Evolutionary conservation across 495 filamentous ascomycete genomes (phyloP).

Genomic region (Lepraria neglecta): DNA sequence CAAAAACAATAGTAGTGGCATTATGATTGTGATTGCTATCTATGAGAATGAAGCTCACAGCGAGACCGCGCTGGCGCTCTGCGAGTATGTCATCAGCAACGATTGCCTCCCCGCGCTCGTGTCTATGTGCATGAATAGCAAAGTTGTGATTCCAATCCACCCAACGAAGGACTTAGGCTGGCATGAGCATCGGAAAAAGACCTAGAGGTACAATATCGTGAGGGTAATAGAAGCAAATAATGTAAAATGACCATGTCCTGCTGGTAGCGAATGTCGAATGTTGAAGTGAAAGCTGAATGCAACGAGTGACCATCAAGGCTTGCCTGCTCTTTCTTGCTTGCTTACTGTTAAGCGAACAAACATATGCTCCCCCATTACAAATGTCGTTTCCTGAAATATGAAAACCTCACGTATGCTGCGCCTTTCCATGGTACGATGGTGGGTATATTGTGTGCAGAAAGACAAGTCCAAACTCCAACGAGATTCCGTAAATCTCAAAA

Average conservation of each 20-base stretch:
- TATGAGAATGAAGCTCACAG: conserved; percentile 5
- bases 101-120: background rate
- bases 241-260: conserved; percentile 15
- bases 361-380: background rate
- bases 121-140: conserved; percentile 12
- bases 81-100: conserved; percentile 13
- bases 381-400: conserved; percentile 4
- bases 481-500: conserved; percentile 9
- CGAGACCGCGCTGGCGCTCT: conserved; percentile 21
- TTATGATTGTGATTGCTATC: conserved; percentile 6
- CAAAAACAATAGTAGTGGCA: background rate
- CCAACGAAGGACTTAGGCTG: conserved; percentile 22
- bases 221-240: conserved; percentile 3
- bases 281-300: conserved; percentile 5
- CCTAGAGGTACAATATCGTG: conserved; percentile 13
- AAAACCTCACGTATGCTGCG: conserved; percentile 1
- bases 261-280: conserved; percentile 21
- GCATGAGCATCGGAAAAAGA: conserved; percentile 16
- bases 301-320: conserved; percentile 22
- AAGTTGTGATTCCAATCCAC: conserved; percentile 15
- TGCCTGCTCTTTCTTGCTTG: conserved; percentile 15
- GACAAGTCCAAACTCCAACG: conserved; percentile 10
- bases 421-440: conserved; percentile 16
- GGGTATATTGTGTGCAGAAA: conserved; percentile 21
- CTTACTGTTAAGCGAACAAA: background rate